Evolutionary conservation across 208 protist species (phyloP), one percentile per base, ranked within the genome.

Genomic region (Vickermania spadyakhi): DNA sequence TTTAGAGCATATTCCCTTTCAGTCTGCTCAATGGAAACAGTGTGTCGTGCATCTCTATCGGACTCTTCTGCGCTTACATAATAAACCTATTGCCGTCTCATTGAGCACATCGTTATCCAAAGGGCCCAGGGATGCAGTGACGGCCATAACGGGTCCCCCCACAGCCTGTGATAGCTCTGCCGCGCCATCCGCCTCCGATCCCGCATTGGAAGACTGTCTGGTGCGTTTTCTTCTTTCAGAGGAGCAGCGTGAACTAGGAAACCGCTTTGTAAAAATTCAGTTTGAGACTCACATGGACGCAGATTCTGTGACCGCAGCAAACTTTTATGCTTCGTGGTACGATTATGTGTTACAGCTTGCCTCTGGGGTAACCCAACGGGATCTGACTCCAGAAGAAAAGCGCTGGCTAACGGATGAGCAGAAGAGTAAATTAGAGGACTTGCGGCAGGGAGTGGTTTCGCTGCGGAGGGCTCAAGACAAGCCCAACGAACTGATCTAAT

Each of bases 301-400:
- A 1, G 76, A 81, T 45, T 80, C 74, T 22, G 66, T 79, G 29
- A 69, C 82, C 1, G 72, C 85, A 3, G 50, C 62, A 21, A 79
- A 77, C 42, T 96, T 96, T 53, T 96, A 96, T 62, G 60, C 74
- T 26, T 85, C 75, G 52, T 96, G 89, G 89, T 91, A 91, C 60
- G 69, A 77, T 14, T 96, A 96, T 66, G 79, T 89, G 41, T 61
- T 84, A 59, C 81, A 93, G 60, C 73, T 96, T 49, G 70, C 73
- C 30, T 79, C 70, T 0, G 89, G 85, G 13, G 70, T 86, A 29
- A 93, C 86, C 13, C 67, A 72, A 14, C 75, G 81, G 2, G 81
- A 88, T 22, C 64, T 96, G 66, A 91, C 76, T 23, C 73, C 78
- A 61, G 68, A 85, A 56, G 89, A 96, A 67, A 57, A 68, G 31